Base-by-base conservation (phyloP, 768 basidiomycete species). In the Sporobolomyces phaffii region DNA sequence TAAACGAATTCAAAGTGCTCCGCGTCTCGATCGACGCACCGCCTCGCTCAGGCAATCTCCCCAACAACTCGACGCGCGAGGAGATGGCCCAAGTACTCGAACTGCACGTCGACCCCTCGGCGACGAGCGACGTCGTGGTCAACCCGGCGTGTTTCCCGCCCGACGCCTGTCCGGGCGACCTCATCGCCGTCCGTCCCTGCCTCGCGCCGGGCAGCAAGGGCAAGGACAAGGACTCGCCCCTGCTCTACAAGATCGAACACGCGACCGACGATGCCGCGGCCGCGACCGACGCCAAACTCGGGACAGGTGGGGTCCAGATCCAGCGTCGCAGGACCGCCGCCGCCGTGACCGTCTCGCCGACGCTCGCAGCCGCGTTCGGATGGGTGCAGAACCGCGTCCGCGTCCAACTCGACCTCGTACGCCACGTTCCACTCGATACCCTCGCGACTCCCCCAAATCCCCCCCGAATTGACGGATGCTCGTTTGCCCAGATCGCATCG, bases 271-370 rank as follows among this genome's bases (percentile, higher is more conserved):
- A 40, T 22, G 24, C 31, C 17, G 34, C n/a, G 22, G 4, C 13
- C 15, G 26, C 56, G 31, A 50, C 5, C 26, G 28, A 53, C 9
- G 60, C 31, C 13, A n/a, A 13, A 45, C 31, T 24, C 15, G 50
- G 43, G 31, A 22, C 33, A 40, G 47, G 50, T 52, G 59, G 59
- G 45, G 58, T 43, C 44, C 15, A 15, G 28, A 18, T 24, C 11
- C 34, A 40, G 22, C 38, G 62, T 20, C 51, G 53, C 52, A 48
- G 58, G 18, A 60, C 54, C 33, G 59, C 64, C 49, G 45, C 63
- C 8, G 33, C 90, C 86, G 85, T 91, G 62, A 90, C 88, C 17
- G 81, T 91, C 48, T 86, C 87, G 3, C 83, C 84, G 71, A 82
- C 85, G 41, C 82, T 87, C 38, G 87, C 89, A 2, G 87, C 89